These are phyloP conservation scores for Phoenix dactylifera DNA, from an alignment of 176 grass and related monocot species.

Conservation along the genomic window DNA sequence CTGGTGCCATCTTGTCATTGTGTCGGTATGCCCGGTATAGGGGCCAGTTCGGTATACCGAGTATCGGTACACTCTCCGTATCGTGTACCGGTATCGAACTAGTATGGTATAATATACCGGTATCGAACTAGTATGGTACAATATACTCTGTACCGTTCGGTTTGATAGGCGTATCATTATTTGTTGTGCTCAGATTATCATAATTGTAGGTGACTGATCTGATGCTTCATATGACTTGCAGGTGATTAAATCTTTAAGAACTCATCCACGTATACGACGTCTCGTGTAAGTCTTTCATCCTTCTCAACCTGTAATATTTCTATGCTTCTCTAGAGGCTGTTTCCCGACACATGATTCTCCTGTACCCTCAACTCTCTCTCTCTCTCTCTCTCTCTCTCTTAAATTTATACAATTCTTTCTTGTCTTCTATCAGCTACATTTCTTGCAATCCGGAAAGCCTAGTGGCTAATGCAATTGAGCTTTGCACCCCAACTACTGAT, in stretches of 20 bases:
- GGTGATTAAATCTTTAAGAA: conserved; percentile 92
- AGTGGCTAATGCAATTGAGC: conserved; percentile 83
- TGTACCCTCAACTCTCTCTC: too few species aligned
- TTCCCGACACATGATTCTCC: too few species aligned
- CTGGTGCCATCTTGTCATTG: too few species aligned
- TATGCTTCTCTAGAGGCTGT: background rate
- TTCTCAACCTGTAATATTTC: conserved; percentile 1
- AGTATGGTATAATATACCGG: too few species aligned
- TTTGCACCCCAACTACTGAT: conserved; percentile 78
- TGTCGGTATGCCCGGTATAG: too few species aligned
- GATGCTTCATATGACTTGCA: conserved; percentile 27
- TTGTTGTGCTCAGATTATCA: too few species aligned
- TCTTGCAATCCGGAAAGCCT: conserved; percentile 94
- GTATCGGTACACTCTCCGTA: too few species aligned
- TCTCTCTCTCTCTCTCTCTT: background rate
- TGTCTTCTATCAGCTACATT: conserved; percentile 56
- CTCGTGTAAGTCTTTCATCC: conserved; percentile 54
- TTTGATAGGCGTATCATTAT: too few species aligned
- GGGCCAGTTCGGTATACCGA: too few species aligned
- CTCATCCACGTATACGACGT: conserved; percentile 80
- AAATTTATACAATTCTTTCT: background rate
- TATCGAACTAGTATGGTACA: too few species aligned
- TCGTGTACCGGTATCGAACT: too few species aligned
- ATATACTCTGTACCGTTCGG: too few species aligned
- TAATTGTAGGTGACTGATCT: conserved; percentile 6